phyloP scores from a whole-genome alignment of 2,329 filamentous ascomycete species.

The Onygena corvina region DNA sequence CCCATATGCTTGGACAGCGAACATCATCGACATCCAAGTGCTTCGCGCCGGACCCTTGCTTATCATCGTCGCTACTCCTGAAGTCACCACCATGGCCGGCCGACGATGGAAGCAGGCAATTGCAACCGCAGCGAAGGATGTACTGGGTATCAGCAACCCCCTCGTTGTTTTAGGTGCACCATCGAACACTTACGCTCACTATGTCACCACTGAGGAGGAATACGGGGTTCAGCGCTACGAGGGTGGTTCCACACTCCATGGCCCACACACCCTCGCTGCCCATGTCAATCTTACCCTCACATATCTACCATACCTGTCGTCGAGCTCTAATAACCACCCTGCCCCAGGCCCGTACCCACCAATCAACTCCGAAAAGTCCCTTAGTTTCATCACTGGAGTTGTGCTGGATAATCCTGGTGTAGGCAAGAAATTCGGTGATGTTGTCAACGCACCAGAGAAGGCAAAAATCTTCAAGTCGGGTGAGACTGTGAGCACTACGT shows the following conservation, averaged over 20 bases:
- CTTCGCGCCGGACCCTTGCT: conserved; percentile 74
- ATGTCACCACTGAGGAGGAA: conserved; percentile 67
- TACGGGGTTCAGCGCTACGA: conserved; percentile 82
- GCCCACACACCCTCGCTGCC: conserved; percentile 67
- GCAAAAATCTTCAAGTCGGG: conserved; percentile 47
- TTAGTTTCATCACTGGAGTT: conserved; percentile 70
- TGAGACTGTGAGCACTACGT: conserved; percentile 52
- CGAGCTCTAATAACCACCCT: conserved; percentile 34
- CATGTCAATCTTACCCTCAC: conserved; percentile 78
- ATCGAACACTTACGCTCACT: conserved; percentile 82
- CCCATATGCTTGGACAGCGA: conserved; percentile 82
- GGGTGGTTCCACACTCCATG: conserved; percentile 84
- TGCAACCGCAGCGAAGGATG: conserved; percentile 40
- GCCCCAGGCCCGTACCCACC: conserved; percentile 54
- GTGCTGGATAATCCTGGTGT: conserved; percentile 57
- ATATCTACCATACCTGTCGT: conserved; percentile 54
- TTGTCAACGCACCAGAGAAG: conserved; percentile 45
- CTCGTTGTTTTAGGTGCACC: conserved; percentile 79
- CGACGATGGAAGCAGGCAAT: conserved; percentile 72
- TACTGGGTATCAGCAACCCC: conserved; percentile 43
- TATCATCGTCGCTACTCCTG: conserved; percentile 72
- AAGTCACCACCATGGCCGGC: conserved; percentile 86
- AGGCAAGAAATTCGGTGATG: conserved; percentile 58
- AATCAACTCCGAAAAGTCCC: conserved; percentile 61
- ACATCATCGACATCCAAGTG: conserved; percentile 79